These are phyloP conservation scores for Trametes hirsuta DNA, from an alignment of 1,284 basidiomycete genomes.

Conservation along the genomic window DNA sequence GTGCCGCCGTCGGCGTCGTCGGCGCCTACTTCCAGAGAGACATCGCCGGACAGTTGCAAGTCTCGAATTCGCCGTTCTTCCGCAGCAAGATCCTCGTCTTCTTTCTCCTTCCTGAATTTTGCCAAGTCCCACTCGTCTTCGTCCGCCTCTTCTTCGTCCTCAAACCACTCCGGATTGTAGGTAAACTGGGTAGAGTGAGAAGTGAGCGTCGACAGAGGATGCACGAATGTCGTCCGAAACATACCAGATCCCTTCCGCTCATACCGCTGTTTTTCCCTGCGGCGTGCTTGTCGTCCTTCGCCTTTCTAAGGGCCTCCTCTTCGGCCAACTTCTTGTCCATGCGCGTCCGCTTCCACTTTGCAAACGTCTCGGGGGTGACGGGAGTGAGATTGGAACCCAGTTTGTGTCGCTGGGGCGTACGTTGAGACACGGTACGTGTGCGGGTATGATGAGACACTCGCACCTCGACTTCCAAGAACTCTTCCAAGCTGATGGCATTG, in stretches of 20 bases:
- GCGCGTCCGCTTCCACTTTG: slow-evolving; percentile 92
- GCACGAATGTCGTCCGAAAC: slow-evolving; percentile 29
- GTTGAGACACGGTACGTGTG: background rate
- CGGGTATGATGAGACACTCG: slow-evolving; percentile 26
- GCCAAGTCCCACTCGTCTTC: slow-evolving; percentile 76
- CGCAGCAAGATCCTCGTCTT: slow-evolving; percentile 57
- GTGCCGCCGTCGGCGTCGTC: slow-evolving; percentile 26
- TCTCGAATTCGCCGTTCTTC: slow-evolving; percentile 44
- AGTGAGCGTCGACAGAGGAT: slow-evolving; percentile 3
- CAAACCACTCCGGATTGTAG: slow-evolving; percentile 96
- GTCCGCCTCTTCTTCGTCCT: slow-evolving; percentile 80
- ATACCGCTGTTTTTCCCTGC: slow-evolving; percentile 94
- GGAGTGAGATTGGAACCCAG: slow-evolving; percentile 91
- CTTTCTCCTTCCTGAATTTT: slow-evolving; percentile 63
- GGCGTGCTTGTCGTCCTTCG: slow-evolving; percentile 83
- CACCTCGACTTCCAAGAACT: slow-evolving; percentile 97
- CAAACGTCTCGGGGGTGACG: slow-evolving; percentile 93
- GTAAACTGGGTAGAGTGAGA: slow-evolving; percentile 65
- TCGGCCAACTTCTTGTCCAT: slow-evolving; percentile 94
- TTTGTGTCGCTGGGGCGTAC: slow-evolving; percentile 80
- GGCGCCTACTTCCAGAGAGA: slow-evolving; percentile 12
- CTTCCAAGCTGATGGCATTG: slow-evolving; percentile 91
- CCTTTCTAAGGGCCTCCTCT: slow-evolving; percentile 77
- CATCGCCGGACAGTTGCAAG: slow-evolving; percentile 32
- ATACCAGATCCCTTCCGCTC: slow-evolving; percentile 93